Conservation (phyloP, 305 asterid genomes). For the Andrographis paniculata region DNA sequence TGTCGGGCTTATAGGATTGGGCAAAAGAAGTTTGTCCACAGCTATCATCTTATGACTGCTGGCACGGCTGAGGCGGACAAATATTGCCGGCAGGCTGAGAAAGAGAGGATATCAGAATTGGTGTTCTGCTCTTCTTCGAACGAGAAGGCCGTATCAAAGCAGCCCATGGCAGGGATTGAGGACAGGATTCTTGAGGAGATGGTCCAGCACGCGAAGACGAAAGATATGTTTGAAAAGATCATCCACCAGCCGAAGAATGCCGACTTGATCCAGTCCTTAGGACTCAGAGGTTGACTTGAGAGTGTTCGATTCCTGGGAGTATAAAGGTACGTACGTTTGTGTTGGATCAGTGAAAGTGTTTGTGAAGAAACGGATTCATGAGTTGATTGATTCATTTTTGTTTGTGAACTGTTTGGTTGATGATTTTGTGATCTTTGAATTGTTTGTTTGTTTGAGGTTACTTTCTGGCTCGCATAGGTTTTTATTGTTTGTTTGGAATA, state of each 20-base stretch:
- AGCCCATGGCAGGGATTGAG: conserved; percentile 13
- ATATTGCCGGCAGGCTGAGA: conserved; percentile 49
- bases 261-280: conserved; percentile 24
- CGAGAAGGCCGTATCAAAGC: conserved; percentile 18
- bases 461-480: too few relatives aligned
- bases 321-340: too few relatives aligned
- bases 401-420: too few relatives aligned
- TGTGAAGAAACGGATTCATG: too few relatives aligned
- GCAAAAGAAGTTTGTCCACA: conserved; percentile 47
- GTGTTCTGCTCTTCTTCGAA: conserved; percentile 38
- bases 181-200: conserved; percentile 37
- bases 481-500: too few relatives aligned
- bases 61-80: conserved; percentile 48
- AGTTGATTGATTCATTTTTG: too few relatives aligned
- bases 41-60: conserved; percentile 49
- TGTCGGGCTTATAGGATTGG: conserved; percentile 60
- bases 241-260: conserved; percentile 51
- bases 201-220: conserved; percentile 23
- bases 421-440: too few relatives aligned
- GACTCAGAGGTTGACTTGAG: conserved; percentile 18
- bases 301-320: not conserved
- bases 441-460: too few relatives aligned
- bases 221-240: conserved; percentile 40
- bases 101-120: conserved; percentile 42
- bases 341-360: too few relatives aligned